Evolutionary conservation across 2,329 filamentous ascomycete genomes (phyloP).

Genomic region (Colletotrichum zoysiae): DNA sequence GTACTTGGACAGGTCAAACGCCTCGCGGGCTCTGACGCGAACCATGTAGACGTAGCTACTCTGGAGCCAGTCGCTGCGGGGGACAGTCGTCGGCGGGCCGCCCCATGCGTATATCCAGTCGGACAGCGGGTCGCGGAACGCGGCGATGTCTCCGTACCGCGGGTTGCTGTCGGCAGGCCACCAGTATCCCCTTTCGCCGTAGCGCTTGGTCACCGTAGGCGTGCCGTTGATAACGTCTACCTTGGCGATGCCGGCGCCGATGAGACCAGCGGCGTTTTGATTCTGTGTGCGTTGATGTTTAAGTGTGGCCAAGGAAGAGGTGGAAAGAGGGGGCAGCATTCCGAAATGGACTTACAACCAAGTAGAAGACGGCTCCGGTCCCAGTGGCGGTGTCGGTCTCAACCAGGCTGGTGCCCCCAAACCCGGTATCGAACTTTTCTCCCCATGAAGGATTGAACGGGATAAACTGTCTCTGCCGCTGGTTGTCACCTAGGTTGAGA

Average conservation of each 20-base stretch:
- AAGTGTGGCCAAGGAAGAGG: too few species aligned
- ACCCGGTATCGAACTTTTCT: conserved; percentile 51
- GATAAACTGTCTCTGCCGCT: conserved; percentile 53
- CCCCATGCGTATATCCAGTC: conserved; percentile 55
- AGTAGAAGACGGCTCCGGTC: conserved; percentile 52
- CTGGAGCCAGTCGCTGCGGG: conserved; percentile 42
- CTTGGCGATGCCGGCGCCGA: conserved; percentile 53
- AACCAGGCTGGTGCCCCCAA: conserved; percentile 56
- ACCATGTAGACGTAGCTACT: conserved; percentile 53
- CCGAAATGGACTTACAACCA: conserved; percentile 48
- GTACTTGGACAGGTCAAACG: conserved; percentile 53
- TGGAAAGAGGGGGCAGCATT: background rate
- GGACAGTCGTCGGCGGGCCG: conserved; percentile 51
- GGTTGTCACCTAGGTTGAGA: conserved; percentile 51
- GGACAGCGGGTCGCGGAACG: conserved; percentile 54
- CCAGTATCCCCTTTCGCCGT: conserved; percentile 52
- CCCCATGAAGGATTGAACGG: conserved; percentile 53
- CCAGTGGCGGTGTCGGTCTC: conserved; percentile 49
- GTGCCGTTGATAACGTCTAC: conserved; percentile 50
- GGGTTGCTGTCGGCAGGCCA: conserved; percentile 50
- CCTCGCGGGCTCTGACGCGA: conserved; percentile 51
- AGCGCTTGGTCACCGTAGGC: conserved; percentile 52
- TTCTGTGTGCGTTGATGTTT: too few species aligned
- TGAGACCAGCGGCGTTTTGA: conserved; percentile 51
- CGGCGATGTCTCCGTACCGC: conserved; percentile 54